Percentiles rank a stretch among this genome's conserved stretches.
phyloP scores from a whole-genome alignment of 257 asterid genomes.

The Solanum ossicruentum region DNA sequence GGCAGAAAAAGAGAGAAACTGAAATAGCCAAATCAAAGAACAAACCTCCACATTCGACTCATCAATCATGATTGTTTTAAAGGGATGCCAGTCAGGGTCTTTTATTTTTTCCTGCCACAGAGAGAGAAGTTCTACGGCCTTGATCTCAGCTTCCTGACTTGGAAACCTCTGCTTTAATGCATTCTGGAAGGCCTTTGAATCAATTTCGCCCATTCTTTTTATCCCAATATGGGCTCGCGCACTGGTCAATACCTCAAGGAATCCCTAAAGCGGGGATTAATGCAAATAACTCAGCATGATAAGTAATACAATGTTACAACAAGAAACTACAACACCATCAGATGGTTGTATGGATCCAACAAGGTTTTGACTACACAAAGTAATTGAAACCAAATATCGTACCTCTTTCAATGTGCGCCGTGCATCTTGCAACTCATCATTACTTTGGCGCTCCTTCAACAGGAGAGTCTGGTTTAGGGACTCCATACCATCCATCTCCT shows the following conservation, averaged over 20 bases:
- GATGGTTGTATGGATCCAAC: background rate
- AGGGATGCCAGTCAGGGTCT: constrained; percentile 61
- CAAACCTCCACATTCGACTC: constrained; percentile 33
- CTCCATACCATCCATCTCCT: constrained; percentile 22
- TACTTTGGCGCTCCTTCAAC: constrained; percentile 17
- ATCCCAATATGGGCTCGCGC: constrained; percentile 46
- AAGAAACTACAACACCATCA: background rate
- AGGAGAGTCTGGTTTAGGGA: constrained; percentile 6
- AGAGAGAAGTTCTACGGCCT: constrained; percentile 45
- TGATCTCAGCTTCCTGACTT: constrained; percentile 37
- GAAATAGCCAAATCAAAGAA: background rate
- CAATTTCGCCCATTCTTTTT: constrained; percentile 79
- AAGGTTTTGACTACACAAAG: background rate
- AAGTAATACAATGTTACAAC: background rate
- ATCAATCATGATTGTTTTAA: constrained; percentile 21
- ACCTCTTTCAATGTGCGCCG: constrained; percentile 14
- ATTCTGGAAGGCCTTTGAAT: constrained; percentile 36
- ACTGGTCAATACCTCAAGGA: constrained; percentile 30
- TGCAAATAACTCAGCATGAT: background rate
- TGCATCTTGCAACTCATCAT: constrained; percentile 30
- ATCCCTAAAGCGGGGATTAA: constrained; percentile 25
- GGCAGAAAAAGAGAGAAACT: background rate
- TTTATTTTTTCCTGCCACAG: constrained; percentile 58
- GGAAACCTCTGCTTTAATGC: constrained; percentile 42
- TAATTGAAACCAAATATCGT: background rate